Evolutionary conservation across 1,284 basidiomycete species (phyloP).

Genomic region (Fomitopsis betulina): DNA sequence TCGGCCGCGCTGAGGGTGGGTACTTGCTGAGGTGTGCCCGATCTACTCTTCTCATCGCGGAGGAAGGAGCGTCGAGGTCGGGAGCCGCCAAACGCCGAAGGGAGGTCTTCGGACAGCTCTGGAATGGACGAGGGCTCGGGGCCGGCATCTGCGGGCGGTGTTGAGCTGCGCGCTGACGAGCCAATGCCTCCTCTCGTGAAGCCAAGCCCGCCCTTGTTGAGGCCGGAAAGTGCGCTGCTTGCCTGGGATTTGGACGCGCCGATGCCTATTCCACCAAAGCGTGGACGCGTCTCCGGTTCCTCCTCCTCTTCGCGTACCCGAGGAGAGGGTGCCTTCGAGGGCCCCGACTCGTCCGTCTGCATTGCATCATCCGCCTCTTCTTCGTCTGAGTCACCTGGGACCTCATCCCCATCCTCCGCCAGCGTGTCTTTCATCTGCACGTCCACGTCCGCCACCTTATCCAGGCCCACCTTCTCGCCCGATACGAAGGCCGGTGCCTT

Average conservation of each 20-base stretch:
- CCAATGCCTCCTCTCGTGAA: constrained; percentile 46
- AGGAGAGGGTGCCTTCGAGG: constrained; percentile 48
- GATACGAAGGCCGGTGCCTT: constrained; percentile 80
- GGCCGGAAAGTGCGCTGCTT: constrained; percentile 24
- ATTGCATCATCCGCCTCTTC: constrained; percentile 27
- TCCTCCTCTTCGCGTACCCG: constrained; percentile 45
- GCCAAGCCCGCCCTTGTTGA: constrained; percentile 36
- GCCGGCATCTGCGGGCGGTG: constrained; percentile 24
- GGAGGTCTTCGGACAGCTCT: constrained; percentile 27
- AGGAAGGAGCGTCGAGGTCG: constrained; percentile 51
- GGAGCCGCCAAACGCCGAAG: constrained; percentile 40
- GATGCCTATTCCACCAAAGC: constrained; percentile 49
- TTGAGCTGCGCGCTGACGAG: constrained; percentile 24
- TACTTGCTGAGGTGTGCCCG: constrained; percentile 40
- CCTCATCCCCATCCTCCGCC: constrained; percentile 27
- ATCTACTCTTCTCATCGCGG: constrained; percentile 38
- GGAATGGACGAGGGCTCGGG: constrained; percentile 26
- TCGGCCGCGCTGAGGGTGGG: constrained; percentile 63
- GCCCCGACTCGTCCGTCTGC: constrained; percentile 37
- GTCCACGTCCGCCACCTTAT: constrained; percentile 39
- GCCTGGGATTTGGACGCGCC: constrained; percentile 18
- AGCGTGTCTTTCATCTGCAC: constrained; percentile 31
- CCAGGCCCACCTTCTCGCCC: constrained; percentile 43
- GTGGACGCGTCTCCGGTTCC: constrained; percentile 35
- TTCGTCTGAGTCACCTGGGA: constrained; percentile 21